Percentiles rank a stretch among this genome's conserved stretches.
phyloP scores from a whole-genome alignment of 495 filamentous ascomycete species.

The Penicillium cinerascens region DNA sequence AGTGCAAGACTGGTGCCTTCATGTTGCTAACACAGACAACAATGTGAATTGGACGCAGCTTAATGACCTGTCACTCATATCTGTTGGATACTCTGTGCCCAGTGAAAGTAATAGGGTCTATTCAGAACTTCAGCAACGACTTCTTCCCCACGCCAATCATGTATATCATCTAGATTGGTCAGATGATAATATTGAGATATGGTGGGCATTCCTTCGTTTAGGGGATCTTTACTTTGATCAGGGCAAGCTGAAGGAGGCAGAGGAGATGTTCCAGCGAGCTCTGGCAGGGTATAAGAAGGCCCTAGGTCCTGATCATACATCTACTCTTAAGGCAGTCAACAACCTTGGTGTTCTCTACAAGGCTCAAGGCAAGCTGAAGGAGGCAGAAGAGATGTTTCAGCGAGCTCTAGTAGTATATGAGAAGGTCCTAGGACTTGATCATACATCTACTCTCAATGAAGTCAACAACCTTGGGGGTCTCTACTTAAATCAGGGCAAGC shows the following conservation, averaged over 20 bases:
- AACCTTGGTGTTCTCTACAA: too few species aligned
- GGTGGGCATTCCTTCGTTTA: conserved; percentile 9
- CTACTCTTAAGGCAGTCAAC: too few species aligned
- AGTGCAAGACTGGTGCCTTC: conserved; percentile 34
- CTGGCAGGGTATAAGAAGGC: conserved; percentile 31
- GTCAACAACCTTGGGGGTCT: too few species aligned
- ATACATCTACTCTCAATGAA: too few species aligned
- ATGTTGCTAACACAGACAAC: conserved; percentile 13
- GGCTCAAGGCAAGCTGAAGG: too few species aligned
- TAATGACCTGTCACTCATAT: conserved; percentile 20
- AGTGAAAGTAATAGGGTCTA: conserved; percentile 15
- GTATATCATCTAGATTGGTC: conserved; percentile 4
- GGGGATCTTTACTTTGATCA: conserved; percentile 24
- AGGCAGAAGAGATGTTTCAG: too few species aligned
- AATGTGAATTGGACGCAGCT: conserved; percentile 9
- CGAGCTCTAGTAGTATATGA: too few species aligned
- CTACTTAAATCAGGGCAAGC: too few species aligned
- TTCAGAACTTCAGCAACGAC: conserved; percentile 31
- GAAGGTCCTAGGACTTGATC: too few species aligned
- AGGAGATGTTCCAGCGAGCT: conserved; percentile 31
- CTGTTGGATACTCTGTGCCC: conserved; percentile 26
- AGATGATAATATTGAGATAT: conserved; percentile 7
- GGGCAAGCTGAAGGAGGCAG: conserved; percentile 32
- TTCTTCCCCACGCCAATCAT: conserved; percentile 36
- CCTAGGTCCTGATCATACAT: background rate